A percentile compares a stretch with the other conserved stretches of the same genome.
phyloP scores from a whole-genome alignment of 1,139 yeast genomes.

The Suhomyces bribrorum region DNA sequence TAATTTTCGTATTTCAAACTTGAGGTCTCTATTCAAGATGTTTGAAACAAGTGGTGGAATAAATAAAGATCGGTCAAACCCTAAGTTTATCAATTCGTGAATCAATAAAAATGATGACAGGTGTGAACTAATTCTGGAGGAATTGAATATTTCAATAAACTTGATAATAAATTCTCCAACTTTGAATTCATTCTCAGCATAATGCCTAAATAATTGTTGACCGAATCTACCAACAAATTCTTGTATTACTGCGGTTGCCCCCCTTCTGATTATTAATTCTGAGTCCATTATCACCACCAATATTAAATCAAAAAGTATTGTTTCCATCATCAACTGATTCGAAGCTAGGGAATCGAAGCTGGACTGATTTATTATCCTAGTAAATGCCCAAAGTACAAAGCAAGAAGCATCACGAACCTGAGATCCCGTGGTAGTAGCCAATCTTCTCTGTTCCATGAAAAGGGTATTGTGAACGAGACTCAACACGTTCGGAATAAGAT shows the following conservation, averaged over 20 bases:
- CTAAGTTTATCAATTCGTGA: conserved; percentile 28
- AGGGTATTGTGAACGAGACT: conserved; percentile 46
- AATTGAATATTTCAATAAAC: conserved; percentile 54
- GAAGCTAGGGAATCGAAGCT: conserved; percentile 13
- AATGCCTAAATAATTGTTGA: conserved; percentile 20
- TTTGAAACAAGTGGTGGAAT: conserved; percentile 28
- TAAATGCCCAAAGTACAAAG: conserved; percentile 56
- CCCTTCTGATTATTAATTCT: conserved; percentile 73
- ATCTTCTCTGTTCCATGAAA: conserved; percentile 52
- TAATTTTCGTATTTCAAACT: conserved; percentile 38
- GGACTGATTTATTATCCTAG: conserved; percentile 22
- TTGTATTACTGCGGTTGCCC: conserved; percentile 85
- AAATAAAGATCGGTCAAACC: conserved; percentile 29
- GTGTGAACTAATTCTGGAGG: conserved; percentile 13
- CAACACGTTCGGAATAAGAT: conserved; percentile 26
- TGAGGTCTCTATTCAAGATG: conserved; percentile 28
- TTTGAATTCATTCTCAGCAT: conserved; percentile 18
- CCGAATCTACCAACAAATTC: conserved; percentile 83
- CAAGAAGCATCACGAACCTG: conserved; percentile 85
- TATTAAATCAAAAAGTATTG: conserved; percentile 47
- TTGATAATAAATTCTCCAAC: conserved; percentile 45
- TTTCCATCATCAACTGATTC: conserved; percentile 21
- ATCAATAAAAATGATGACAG: conserved; percentile 30
- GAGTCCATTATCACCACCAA: conserved; percentile 64
- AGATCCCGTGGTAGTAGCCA: conserved; percentile 56